Evolutionary conservation across 2,329 filamentous ascomycete species (phyloP).

Genomic region (Fonsecaea multimorphosa): DNA sequence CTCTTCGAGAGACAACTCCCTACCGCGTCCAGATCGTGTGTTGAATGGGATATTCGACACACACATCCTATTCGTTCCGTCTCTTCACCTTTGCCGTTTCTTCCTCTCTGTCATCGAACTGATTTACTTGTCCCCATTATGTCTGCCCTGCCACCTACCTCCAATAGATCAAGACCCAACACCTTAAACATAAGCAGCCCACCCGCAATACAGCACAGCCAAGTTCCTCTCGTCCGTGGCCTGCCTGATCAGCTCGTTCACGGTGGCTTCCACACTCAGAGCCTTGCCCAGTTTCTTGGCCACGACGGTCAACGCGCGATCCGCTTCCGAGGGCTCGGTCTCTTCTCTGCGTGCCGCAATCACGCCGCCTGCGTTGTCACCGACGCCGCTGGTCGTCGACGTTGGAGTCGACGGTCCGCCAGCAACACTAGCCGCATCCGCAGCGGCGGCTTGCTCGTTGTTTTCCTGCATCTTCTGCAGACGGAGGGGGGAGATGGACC

Average conservation of each 20-base stretch:
- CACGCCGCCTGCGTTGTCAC: constrained; percentile 4
- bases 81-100: too few relatives aligned
- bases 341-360: constrained; percentile 45
- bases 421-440: constrained; percentile 38
- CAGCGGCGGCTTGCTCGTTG: constrained; percentile 51
- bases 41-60: too few relatives aligned
- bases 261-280: constrained; percentile 89
- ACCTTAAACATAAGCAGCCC: constrained; percentile 58
- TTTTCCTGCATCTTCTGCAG: constrained; percentile 70
- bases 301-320: constrained; percentile 88
- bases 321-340: constrained; percentile 76
- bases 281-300: constrained; percentile 95
- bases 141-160: too few relatives aligned
- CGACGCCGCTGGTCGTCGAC: constrained; percentile 40
- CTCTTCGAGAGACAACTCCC: too few relatives aligned
- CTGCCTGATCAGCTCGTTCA: constrained; percentile 96
- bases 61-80: too few relatives aligned
- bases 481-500: constrained; percentile 79
- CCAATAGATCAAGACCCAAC: too few relatives aligned
- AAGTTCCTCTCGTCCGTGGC: constrained; percentile 92
- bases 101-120: background rate
- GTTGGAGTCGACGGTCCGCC: constrained; percentile 38
- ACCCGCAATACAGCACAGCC: constrained; percentile 81
- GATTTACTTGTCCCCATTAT: background rate
- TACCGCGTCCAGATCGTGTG: too few relatives aligned